Percentiles rank a stretch among this genome's conserved stretches.
Conservation (phyloP, 2,329 filamentous ascomycete species). For the Lachnellula willkommii region DNA sequence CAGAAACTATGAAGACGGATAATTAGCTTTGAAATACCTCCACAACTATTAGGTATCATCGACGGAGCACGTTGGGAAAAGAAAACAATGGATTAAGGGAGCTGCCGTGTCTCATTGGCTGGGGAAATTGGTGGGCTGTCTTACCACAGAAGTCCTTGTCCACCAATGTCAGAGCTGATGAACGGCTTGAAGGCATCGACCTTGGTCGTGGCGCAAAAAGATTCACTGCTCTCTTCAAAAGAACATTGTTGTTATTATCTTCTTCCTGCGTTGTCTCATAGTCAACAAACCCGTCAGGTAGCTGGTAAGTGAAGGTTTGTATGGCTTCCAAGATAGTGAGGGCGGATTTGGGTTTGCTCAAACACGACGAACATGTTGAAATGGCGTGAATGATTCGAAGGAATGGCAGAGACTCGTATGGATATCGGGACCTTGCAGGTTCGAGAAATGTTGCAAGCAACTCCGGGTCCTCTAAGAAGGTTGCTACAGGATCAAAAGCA, state of each 20-base stretch:
- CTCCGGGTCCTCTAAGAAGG: constrained; percentile 45
- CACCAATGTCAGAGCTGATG: constrained; percentile 26
- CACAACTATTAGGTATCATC: too few species aligned
- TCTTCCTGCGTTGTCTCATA: constrained; percentile 81
- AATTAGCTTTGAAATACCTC: too few species aligned
- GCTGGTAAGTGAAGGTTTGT: constrained; percentile 68
- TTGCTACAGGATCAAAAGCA: constrained; percentile 35
- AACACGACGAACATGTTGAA: constrained; percentile 41
- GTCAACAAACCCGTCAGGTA: constrained; percentile 65
- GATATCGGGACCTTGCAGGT: constrained; percentile 69
- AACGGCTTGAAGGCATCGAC: constrained; percentile 4
- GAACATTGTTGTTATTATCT: constrained; percentile 75
- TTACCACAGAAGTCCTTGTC: constrained; percentile 29
- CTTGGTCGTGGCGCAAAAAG: constrained; percentile 49
- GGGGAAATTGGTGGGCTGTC: too few species aligned
- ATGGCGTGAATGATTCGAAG: constrained; percentile 65
- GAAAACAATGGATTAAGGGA: too few species aligned
- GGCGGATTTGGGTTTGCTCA: constrained; percentile 42
- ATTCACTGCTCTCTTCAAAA: constrained; percentile 57
- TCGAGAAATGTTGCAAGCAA: constrained; percentile 43
- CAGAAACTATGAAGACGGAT: constrained; percentile 52
- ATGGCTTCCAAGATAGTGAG: constrained; percentile 63
- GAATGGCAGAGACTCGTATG: constrained; percentile 78
- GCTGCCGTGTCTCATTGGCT: too few species aligned
- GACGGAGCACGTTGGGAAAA: too few species aligned